These are phyloP conservation scores for Colletotrichum navitas DNA, from an alignment of 2,329 filamentous ascomycete species.

Conservation along the genomic window DNA sequence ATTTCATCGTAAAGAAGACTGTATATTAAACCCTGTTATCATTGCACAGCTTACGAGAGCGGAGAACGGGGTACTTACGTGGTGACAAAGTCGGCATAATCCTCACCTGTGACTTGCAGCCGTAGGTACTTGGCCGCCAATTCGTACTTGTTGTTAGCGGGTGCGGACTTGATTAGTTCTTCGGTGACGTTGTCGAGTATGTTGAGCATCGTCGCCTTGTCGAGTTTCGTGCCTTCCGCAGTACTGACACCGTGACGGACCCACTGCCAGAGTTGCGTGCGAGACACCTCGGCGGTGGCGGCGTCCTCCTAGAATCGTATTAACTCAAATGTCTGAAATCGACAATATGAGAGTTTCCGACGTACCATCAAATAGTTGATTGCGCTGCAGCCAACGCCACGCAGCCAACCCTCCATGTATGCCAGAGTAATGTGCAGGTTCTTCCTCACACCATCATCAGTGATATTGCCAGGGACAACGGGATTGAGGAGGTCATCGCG, in stretches of 20 bases:
- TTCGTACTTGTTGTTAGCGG: conserved; percentile 42
- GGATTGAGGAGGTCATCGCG: conserved; percentile 90
- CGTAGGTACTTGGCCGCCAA: conserved; percentile 33
- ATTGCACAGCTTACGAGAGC: neutral
- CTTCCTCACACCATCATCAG: conserved; percentile 89
- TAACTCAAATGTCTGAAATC: neutral
- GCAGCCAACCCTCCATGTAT: conserved; percentile 95
- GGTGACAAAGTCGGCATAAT: conserved; percentile 37
- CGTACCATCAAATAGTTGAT: conserved; percentile 86
- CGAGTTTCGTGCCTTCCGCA: conserved; percentile 83
- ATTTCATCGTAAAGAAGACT: conserved; percentile 19
- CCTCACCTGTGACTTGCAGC: conserved; percentile 36
- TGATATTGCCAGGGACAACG: conserved; percentile 87
- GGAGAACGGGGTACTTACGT: conserved; percentile 24
- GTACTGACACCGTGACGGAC: conserved; percentile 74
- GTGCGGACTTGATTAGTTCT: conserved; percentile 29
- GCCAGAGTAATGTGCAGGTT: conserved; percentile 90
- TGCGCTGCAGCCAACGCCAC: conserved; percentile 89
- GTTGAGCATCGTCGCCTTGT: conserved; percentile 84
- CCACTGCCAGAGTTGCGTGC: conserved; percentile 92
- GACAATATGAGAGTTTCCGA: neutral
- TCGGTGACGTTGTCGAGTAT: conserved; percentile 72
- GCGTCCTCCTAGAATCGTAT: conserved; percentile 73
- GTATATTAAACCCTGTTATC: neutral
- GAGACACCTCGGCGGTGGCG: conserved; percentile 88